Evolutionary conservation across 108 stramenopile species (phyloP), one percentile per base, ranked within the genome.

Genomic region (Chaetoceros tenuissimus): DNA sequence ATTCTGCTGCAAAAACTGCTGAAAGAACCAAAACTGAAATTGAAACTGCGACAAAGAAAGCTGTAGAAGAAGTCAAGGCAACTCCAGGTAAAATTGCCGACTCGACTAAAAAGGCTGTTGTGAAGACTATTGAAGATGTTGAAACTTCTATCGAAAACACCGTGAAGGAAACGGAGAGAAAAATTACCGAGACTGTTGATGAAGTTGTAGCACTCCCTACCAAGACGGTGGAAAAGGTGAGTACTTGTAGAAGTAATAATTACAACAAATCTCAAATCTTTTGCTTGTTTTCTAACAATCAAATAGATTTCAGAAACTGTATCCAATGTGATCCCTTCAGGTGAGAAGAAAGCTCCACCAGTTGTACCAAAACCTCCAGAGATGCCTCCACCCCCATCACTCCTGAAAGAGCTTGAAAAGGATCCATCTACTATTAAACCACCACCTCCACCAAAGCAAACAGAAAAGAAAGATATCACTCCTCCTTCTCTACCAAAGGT

Each of bases 31-130:
- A 56, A 8, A 26, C 53, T 21, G 34, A 19, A 22, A 51, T 24
- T 13, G 18, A 47, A 60, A 68, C 63, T 40, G 69, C 70, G 16
- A 53, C 65, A 0, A 68, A 65, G 28, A 72, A 71, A 34, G 67
- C 62, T 51, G 78, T 84, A 3, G 84, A 86, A 34, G 82, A 84
- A 18, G 78, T 86, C 34, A 63, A 68, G 13, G 66, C 77, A n/a
- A 57, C 73, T 31, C 91, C 91, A 0, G 81, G 82, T 29, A 68
- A 62, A 47, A 75, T 88, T 46, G 82, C 58, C 0, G 78, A 83
- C 3, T 46, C 53, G 17, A 67, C 78, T 19, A 70, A 64, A 46
- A 46, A 58, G 20, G 45, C 59, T 16, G 54, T 64, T 18, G 63
- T 49, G 27, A 46, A 48, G 5, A 44, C 24, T 7, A 24, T 67